Base-by-base conservation (phyloP, 345 rosid species). In the Aquilaria malaccensis region DNA sequence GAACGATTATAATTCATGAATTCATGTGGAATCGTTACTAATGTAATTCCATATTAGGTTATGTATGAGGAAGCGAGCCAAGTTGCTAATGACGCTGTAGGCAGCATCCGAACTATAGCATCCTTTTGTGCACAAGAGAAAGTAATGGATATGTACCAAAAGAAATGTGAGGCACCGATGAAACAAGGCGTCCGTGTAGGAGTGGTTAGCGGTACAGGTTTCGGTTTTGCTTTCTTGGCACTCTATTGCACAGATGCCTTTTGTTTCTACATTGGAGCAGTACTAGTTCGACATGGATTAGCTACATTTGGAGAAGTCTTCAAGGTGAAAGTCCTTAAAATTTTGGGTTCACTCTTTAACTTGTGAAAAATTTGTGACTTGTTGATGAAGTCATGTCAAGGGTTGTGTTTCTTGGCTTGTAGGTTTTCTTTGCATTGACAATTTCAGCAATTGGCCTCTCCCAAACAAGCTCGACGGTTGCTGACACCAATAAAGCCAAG, bases 11-110 rank as follows among this genome's bases (percentile, higher is more conserved):
- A 22, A 22, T 22, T 22, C 22, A 22, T 22, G 22, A 22, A 22
- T 22, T 22, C 22, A 22, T 22, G 22, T 22, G 22, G 22, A 22
- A 22, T 22, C 22, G 1, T 22, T 22, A 22, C 22, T 22, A 22
- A 22, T 22, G 22, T 22, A 22, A 22, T 22, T 67, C 67, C 22
- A 22, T 1, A 22, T 22, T 63, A 82, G 87, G 30, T 68, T 56
- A 85, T 77, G 85, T 85, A 85, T 9, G 91, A 85, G 70, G 83
- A 85, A 71, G 91, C 88, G 37, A 85, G 88, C 67, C 86, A 85
- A 66, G 85, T 85, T 33, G 91, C 85, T 6, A 85, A 74, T 51
- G 91, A 82, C 64, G 91, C 85, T 0, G 86, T 85, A 9, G 84
- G 88, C 3, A 67, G 84, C 58, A 85, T 85, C 32, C 71, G 91